Conservation (phyloP, 257 asterid species). For the Jasminum sambac region DNA sequence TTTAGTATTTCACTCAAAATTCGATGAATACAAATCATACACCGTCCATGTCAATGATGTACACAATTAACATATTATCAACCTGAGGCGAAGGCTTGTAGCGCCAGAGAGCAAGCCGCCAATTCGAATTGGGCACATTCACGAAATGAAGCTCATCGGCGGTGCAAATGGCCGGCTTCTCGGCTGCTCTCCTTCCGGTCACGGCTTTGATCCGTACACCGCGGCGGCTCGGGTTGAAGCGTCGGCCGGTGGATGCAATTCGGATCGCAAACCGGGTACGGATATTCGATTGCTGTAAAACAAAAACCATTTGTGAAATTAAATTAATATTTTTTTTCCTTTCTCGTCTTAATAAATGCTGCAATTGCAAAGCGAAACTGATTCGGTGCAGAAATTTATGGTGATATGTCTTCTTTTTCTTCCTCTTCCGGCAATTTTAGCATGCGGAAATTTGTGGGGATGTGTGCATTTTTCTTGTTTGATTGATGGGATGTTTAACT, state of each 20-base stretch:
- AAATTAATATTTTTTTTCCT: background rate
- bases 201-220: background rate
- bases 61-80: background rate
- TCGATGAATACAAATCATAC: background rate
- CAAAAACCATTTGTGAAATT: background rate
- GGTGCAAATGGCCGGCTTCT: conserved; percentile 30
- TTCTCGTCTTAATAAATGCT: background rate
- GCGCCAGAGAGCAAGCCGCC: conserved; percentile 41
- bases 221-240: background rate
- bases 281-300: background rate
- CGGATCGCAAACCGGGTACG: background rate
- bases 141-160: conserved; percentile 35
- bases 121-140: conserved; percentile 23
- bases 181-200: conserved; percentile 16
- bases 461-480: background rate
- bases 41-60: background rate
- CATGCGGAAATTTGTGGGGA: background rate
- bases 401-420: background rate
- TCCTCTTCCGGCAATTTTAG: background rate
- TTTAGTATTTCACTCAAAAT: background rate
- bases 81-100: conserved; percentile 30
- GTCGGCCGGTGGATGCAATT: background rate
- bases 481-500: background rate
- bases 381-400: background rate
- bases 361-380: background rate